Evolutionary conservation across 2,329 filamentous ascomycete genomes (phyloP).

Genomic region (Talaromyces sp.): DNA sequence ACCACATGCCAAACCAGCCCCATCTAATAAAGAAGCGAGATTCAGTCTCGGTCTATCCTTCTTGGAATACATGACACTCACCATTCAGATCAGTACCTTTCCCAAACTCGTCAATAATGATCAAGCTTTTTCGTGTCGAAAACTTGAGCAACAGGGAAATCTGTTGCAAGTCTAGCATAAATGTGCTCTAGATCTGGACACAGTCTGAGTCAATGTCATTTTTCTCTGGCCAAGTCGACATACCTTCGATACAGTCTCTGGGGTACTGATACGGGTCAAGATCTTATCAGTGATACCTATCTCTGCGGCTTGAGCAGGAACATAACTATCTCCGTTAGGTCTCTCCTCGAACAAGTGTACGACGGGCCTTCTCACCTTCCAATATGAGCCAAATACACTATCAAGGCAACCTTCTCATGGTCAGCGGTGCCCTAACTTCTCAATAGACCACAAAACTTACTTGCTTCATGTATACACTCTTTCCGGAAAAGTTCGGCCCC

Average conservation of each 20-base stretch:
- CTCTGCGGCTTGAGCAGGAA: conserved; percentile 72
- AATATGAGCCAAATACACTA: conserved; percentile 88
- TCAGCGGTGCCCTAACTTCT: not conserved
- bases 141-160: conserved; percentile 73
- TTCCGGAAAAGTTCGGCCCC: conserved; percentile 94
- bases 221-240: not conserved
- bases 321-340: conserved; percentile 60
- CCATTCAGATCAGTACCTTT: conserved; percentile 64
- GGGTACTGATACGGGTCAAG: conserved; percentile 76
- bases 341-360: not conserved
- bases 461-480: conserved; percentile 94
- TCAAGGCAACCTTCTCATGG: conserved; percentile 63
- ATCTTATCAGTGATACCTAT: conserved; percentile 93
- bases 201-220: not conserved
- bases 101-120: conserved; percentile 92
- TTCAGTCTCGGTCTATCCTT: not conserved
- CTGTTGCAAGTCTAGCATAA: conserved; percentile 85
- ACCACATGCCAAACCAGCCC: conserved; percentile 63
- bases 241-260: conserved; percentile 63
- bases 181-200: conserved; percentile 59
- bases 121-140: conserved; percentile 71
- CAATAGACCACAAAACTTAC: conserved; percentile 23
- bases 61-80: conserved; percentile 24
- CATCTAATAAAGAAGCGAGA: conserved; percentile 45
- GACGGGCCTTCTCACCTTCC: conserved; percentile 51